These are phyloP conservation scores for Taphrina sp. DNA, from an alignment of 1,139 yeast genomes.

Conservation along the genomic window DNA sequence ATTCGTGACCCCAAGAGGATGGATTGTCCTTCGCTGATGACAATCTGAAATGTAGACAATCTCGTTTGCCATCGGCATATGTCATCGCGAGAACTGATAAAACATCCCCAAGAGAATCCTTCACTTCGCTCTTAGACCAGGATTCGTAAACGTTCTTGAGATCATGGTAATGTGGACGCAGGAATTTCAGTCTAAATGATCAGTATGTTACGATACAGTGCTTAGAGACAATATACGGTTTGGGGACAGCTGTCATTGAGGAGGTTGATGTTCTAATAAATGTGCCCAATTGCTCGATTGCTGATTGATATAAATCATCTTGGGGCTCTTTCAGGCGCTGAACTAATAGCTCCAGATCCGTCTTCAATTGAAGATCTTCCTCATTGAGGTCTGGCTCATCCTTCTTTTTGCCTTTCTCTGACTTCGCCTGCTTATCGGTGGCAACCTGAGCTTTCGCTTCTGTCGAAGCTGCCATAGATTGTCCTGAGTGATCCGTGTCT, in stretches of 20 bases:
- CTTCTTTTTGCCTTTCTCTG: constrained; percentile 26
- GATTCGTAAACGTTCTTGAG: constrained; percentile 63
- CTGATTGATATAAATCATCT: constrained; percentile 54
- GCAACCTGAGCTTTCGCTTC: constrained; percentile 1
- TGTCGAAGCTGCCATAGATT: constrained; percentile 13
- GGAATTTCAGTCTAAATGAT: constrained; percentile 63
- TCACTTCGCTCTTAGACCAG: constrained; percentile 53
- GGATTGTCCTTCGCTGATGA: constrained; percentile 59
- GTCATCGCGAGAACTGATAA: constrained; percentile 95
- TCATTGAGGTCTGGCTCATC: constrained; percentile 47
- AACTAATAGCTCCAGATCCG: constrained; percentile 81
- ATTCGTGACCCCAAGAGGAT: constrained; percentile 97
- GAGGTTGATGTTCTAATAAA: constrained; percentile 90
- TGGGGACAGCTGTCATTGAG: constrained; percentile 99
- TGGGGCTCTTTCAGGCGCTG: constrained; percentile 63
- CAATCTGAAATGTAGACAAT: constrained; percentile 77
- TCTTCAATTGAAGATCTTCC: constrained; percentile 86
- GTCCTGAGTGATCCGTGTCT: background rate
- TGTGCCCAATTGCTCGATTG: constrained; percentile 67
- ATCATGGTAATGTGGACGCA: constrained; percentile 78
- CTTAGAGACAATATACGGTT: constrained; percentile 63
- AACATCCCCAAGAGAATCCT: constrained; percentile 63
- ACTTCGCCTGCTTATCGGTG: background rate
- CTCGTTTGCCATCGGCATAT: constrained; percentile 76
- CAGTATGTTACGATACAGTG: constrained; percentile 1